Evolutionary conservation across 2,329 filamentous ascomycete species (phyloP).

Genomic region (Catunica adiposa): DNA sequence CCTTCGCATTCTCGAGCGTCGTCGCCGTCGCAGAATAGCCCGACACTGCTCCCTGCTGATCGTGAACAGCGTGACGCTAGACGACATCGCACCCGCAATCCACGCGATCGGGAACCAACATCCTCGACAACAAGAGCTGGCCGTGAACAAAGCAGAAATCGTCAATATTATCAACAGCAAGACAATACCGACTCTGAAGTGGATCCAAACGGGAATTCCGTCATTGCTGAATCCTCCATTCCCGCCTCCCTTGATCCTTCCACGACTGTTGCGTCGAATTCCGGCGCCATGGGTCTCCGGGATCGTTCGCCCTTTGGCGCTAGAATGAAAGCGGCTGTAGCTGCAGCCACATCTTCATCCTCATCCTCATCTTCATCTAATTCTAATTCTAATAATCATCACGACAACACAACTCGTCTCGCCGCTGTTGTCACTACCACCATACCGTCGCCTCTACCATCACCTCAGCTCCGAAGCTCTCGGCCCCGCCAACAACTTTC

Average conservation of each 20-base stretch:
- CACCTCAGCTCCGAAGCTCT: conserved; percentile 65
- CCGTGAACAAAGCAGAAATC: conserved; percentile 1
- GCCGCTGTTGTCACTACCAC: conserved; percentile 65
- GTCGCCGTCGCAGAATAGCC: conserved; percentile 4
- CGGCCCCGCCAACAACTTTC: conserved; percentile 67
- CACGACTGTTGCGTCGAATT: not conserved
- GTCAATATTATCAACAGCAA: not conserved
- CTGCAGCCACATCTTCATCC: conserved; percentile 16
- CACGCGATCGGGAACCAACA: not conserved
- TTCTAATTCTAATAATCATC: conserved; percentile 21
- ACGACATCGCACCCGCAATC: not conserved
- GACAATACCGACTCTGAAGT: not conserved
- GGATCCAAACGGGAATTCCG: not conserved
- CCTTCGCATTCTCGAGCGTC: not conserved
- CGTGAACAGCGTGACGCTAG: not conserved
- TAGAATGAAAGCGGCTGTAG: conserved; percentile 26
- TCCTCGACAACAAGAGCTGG: not conserved
- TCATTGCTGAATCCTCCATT: not conserved
- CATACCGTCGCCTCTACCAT: conserved; percentile 51
- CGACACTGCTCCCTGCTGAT: not conserved
- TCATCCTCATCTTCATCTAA: not conserved
- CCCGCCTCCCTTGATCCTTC: not conserved
- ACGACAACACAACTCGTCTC: conserved; percentile 33
- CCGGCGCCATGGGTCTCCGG: not conserved
- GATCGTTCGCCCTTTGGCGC: conserved; percentile 18